Percentiles rank a stretch among this genome's conserved stretches.
phyloP scores from a whole-genome alignment of 2,329 filamentous ascomycete species.

The Hypoxylon sp. region DNA sequence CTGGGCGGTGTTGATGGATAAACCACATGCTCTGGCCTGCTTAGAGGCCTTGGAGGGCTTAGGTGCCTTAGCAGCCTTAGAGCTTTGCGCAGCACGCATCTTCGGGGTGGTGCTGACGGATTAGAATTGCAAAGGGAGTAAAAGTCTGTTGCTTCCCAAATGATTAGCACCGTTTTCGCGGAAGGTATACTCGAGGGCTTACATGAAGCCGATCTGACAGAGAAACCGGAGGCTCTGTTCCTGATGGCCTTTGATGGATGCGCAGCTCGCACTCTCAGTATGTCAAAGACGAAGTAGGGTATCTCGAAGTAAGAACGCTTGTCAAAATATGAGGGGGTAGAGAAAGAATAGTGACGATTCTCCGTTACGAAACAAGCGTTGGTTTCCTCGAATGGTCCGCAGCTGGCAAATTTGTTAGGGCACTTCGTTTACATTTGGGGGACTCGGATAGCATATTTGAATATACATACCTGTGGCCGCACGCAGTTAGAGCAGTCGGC shows the following conservation, averaged over 20 bases:
- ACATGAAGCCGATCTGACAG: neutral
- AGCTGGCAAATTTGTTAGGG: neutral
- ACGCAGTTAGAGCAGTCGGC: neutral
- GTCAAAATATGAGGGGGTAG: neutral
- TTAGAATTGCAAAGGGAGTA: neutral
- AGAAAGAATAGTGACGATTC: neutral
- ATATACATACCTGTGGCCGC: neutral
- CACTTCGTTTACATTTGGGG: neutral
- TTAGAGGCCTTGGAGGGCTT: slow-evolving; percentile 4
- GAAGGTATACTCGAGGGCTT: neutral
- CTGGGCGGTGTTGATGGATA: slow-evolving; percentile 13
- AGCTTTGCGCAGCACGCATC: slow-evolving; percentile 15
- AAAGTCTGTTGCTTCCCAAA: neutral
- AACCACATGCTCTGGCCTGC: slow-evolving; percentile 21
- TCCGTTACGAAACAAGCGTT: neutral
- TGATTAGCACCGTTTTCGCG: neutral
- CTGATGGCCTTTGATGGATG: neutral
- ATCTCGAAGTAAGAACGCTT: neutral
- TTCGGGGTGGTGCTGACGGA: neutral
- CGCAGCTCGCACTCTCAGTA: neutral
- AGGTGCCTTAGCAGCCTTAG: slow-evolving; percentile 6
- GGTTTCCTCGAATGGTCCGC: neutral
- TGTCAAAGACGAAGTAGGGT: neutral
- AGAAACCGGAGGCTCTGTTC: neutral
- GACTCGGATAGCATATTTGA: neutral